Percentiles rank a stretch among this genome's conserved stretches.
Conservation (phyloP, 306 rosid genomes). For the Canavalia ensiformis region DNA sequence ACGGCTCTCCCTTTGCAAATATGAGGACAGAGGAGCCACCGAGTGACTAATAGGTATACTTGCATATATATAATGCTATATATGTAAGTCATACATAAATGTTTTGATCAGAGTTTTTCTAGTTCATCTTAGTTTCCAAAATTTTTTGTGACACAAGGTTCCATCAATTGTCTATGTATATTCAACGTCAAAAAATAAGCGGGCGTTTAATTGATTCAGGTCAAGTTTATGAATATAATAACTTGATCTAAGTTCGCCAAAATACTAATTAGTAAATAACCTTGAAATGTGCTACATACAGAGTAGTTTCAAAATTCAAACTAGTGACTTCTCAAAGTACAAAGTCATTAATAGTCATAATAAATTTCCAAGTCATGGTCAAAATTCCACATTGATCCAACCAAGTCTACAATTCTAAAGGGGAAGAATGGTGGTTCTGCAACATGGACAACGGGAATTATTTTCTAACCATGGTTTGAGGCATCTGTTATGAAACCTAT, state of each 20-base stretch:
- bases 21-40: background rate
- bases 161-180: too few relatives aligned
- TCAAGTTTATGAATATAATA: background rate
- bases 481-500: conserved; percentile 79
- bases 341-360: background rate
- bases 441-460: conserved; percentile 85
- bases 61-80: background rate
- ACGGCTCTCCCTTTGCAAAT: too few relatives aligned
- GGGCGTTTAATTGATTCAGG: background rate
- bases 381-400: conserved; percentile 29
- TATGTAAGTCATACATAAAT: background rate
- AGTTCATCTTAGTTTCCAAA: background rate
- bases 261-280: background rate
- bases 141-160: background rate
- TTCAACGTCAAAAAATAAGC: background rate
- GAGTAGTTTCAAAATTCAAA: background rate
- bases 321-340: background rate
- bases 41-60: background rate
- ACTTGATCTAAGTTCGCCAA: background rate
- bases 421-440: conserved; percentile 59
- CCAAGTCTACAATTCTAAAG: conserved; percentile 19
- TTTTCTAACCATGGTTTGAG: conserved; percentile 84
- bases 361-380: background rate
- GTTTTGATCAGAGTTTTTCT: background rate
- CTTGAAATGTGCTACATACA: background rate